Evolutionary conservation across 176 grass and related monocot genomes (phyloP), one percentile per base, ranked within the genome.

Genomic region (Aegilops sharonensis): DNA sequence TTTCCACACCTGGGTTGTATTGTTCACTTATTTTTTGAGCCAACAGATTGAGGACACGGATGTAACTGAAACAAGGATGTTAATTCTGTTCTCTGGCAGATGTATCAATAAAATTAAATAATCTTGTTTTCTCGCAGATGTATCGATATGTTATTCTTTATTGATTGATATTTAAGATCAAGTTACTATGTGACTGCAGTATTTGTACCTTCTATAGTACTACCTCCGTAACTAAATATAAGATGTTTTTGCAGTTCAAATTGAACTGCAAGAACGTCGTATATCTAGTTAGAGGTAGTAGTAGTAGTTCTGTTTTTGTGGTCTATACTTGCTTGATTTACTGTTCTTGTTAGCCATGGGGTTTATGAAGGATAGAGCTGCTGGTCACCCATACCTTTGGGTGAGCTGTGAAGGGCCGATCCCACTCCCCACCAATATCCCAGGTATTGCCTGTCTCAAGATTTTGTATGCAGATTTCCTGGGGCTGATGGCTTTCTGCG

Each of bases 351-450:
- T 3, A 78, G 5, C 35, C 15, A 37, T 12, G 20, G 15, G 54
- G 18, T 6, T 57, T 59, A 18, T n/a, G 31, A 57, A 47, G 10
- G 15, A 31, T 54, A 68, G 40, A 74, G 9, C 6, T 21, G 25
- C 42, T 65, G 45, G 1, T 8, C 13, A 5, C 11, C 13, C 39
- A 42, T 75, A 92, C 91, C 87, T 89, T 89, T 70, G 91, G 91
- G 31, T 92, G 91, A 40, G 84, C 59, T 27, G 91, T 87, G 87
- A 92, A 89, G 11, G 87, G 63, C 8, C 84, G 84, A 71, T 89
- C 81, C 87, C 91, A 92, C 63, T 83, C 75, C 17, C 87, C 84
- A 20, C 64, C 32, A 5, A 92, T 43, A 20, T 92, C 80, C 91
- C 87, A 89, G 23, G 69, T 30, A 81, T 15, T 3, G 2, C 80